These are phyloP conservation scores for Stromatinia cepivora DNA, from an alignment of 2,329 filamentous ascomycete species.

Conservation along the genomic window DNA sequence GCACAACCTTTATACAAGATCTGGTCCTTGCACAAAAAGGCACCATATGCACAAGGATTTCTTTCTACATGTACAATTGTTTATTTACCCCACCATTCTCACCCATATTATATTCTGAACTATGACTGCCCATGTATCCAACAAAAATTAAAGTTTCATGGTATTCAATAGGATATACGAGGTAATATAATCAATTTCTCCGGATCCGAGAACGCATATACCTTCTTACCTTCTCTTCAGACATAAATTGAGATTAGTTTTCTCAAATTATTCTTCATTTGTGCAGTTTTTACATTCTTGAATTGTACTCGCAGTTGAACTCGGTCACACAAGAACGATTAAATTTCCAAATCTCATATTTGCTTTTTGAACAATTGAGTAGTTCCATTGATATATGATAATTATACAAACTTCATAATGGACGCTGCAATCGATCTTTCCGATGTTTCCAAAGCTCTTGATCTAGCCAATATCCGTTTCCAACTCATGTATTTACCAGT, in stretches of 20 bases:
- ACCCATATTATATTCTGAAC: neutral
- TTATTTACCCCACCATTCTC: no score
- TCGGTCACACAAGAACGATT: neutral
- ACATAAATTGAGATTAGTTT: neutral
- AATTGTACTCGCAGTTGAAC: neutral
- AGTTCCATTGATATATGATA: neutral
- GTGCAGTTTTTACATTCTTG: no score
- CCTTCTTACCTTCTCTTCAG: neutral
- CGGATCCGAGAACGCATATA: neutral
- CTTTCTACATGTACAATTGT: no score
- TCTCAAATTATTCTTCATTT: no score
- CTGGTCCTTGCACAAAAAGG: neutral
- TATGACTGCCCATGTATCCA: neutral
- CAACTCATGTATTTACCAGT: slow-evolving; percentile 70
- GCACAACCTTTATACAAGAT: neutral
- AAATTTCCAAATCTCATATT: neutral
- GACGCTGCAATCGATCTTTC: slow-evolving; percentile 87
- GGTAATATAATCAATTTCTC: neutral
- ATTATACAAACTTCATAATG: slow-evolving; percentile 55
- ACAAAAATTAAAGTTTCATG: neutral
- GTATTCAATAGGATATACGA: neutral
- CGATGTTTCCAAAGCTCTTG: slow-evolving; percentile 80
- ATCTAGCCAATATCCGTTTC: slow-evolving; percentile 88
- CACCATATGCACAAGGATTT: no score
- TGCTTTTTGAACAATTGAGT: neutral